These are phyloP conservation scores for Termitomyces sp. DNA, from an alignment of 768 basidiomycete genomes.

Conservation along the genomic window DNA sequence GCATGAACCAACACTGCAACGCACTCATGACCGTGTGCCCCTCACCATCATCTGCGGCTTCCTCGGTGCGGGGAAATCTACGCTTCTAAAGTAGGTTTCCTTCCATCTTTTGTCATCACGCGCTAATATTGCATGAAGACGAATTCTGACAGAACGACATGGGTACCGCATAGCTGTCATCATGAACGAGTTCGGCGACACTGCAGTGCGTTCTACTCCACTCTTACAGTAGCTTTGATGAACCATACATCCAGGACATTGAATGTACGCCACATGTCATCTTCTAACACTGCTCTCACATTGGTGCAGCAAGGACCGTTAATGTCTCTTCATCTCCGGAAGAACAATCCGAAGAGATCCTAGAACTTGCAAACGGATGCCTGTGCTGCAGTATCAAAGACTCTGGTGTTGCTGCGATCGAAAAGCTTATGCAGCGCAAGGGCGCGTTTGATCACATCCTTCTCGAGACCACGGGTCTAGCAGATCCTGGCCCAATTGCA, in stretches of 20 bases:
- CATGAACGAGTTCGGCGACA: constrained; percentile 98
- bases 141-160: constrained; percentile 90
- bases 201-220: constrained; percentile 57
- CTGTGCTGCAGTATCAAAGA: constrained; percentile 99
- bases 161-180: constrained; percentile 97
- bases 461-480: constrained; percentile 92
- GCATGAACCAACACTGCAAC: constrained; percentile 7
- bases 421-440: constrained; percentile 82
- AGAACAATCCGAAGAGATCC: constrained; percentile 75
- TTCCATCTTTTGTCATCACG: not conserved
- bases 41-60: constrained; percentile 95
- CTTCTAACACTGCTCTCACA: constrained; percentile 4
- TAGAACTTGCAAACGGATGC: constrained; percentile 95
- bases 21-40: constrained; percentile 49
- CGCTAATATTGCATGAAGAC: constrained; percentile 34
- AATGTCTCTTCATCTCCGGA: constrained; percentile 74
- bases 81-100: constrained; percentile 69
- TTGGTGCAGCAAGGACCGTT: constrained; percentile 70
- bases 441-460: constrained; percentile 94
- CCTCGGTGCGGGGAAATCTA: constrained; percentile 93
- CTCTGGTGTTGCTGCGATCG: constrained; percentile 87
- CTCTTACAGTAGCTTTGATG: constrained; percentile 1
- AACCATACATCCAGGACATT: constrained; percentile 63
- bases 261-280: constrained; percentile 57
- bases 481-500: constrained; percentile 93